Base-by-base conservation (phyloP, 129 eudicot species). In the Chrysanthemum lavandulifolium region DNA sequence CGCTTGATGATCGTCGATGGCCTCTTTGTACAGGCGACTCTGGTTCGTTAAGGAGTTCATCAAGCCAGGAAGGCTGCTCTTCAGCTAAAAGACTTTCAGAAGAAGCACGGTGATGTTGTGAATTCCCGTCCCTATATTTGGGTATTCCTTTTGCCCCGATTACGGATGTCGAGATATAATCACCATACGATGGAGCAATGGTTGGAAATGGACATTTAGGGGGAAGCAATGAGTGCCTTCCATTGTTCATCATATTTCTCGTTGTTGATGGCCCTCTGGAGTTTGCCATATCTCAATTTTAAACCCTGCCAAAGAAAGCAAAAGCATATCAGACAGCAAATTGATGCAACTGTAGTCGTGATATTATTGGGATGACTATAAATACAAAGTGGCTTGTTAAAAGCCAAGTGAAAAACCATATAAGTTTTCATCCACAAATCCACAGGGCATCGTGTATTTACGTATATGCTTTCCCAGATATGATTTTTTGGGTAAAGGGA, bases 11-110 rank as follows among this genome's bases (percentile, higher is more conserved):
- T 45, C 97, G 97, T 2, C 96, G 80, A 78, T 94, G 97, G 51
- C 87, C 83, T 84, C 81, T 87, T 48, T 81, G 84, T 2, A 78
- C 73, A 11, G 87, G 78, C 3, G 85, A 80, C 66, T 84, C 96
- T 23, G 96, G 93, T 58, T 92, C 98, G 54, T 87, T 81, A 3
- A 90, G 85, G 57, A 94, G 96, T 33, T 94, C 98, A 43, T 94
- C 97, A 13, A 94, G 81, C 98, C 98, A 94, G 31, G 89, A 82
- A 13, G 96, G 98, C 55, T 86, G 90, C 13, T 90, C 98, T 80
- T 89, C 98, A 7, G 78, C 61, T 15, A 87, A 76, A 65, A 86
- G 80, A 75, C 94, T 90, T 75, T 86, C 91, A 0, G 97, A 91
- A 10, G 87, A 80, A 14, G 83, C 75, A 18, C 94, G 91, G 43